Base-by-base conservation (phyloP, 805 yeast species). In the Saccharomycopsis selenospora region DNA sequence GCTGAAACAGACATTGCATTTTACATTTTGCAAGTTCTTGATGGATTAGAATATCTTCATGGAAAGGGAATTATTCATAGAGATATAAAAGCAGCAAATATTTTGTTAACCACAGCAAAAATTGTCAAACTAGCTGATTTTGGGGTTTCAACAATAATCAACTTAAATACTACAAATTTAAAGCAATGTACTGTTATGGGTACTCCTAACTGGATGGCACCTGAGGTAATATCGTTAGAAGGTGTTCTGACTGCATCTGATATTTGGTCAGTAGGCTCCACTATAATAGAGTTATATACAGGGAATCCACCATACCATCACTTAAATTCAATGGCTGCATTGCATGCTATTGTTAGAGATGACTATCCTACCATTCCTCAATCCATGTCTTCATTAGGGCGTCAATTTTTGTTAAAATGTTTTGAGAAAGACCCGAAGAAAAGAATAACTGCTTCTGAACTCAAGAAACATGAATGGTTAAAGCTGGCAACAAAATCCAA, bases 161-260 rank as follows among this genome's bases (percentile, higher is more conserved):
- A 79, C 50, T 66, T 80, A 5, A 82, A 85, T 36, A 79, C 85
- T 28, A 67, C 72, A 43, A 73, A 72, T 57, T 52, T 72, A 59
- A 68, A 70, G 65, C 65, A 67, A 56, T 45, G 52, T 58, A 40
- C 90, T 86, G 1, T 88, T 96, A 0, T 67, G 88, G 99, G 99
- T 1, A 88, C 98, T 0, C 95, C 97, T 0, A 85, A 91, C 61
- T 93, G 98, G 98, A 90, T 93, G 96, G 97, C 99, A 0, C 99
- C 99, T 0, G 99, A 93, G 61, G 80, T 95, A 2, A 85, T 93
- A 3, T 71, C 82, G 38, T 80, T 88, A 57, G 85, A 83, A 58
- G 95, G 95, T 2, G 84, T 91, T 1, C 82, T 95, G 7, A 79
- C 91, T 0, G 84, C 95, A 1, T 86, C 95, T 2, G 99, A 93